Conservation (phyloP, 139 green algal species). For the Tetratostichococcus sp. region DNA sequence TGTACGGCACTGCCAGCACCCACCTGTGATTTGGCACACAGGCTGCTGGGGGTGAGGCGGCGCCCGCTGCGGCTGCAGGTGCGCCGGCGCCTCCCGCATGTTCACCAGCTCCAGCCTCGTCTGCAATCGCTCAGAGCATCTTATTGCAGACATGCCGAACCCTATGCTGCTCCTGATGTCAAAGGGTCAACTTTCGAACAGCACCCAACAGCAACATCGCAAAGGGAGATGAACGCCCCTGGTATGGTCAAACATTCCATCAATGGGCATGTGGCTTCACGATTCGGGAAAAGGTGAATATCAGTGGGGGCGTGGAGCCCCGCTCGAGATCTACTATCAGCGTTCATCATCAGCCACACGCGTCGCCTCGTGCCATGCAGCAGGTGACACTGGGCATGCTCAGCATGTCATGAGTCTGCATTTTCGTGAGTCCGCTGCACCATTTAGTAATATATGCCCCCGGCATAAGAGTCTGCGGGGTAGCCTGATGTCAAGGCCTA, state of each 20-base stretch:
- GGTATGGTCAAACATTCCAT: background rate
- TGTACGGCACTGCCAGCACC: too few species aligned
- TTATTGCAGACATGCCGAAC: too few species aligned
- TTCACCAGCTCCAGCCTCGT: slow-evolving; percentile 43
- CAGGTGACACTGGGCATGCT: too few species aligned
- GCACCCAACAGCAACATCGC: background rate
- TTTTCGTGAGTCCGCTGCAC: too few species aligned
- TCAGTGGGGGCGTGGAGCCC: background rate
- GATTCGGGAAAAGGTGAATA: background rate
- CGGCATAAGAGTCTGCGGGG: too few species aligned
- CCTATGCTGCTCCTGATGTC: too few species aligned
- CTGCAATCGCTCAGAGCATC: slow-evolving; percentile 5
- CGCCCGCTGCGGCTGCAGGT: slow-evolving; percentile 23
- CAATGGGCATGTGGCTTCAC: background rate
- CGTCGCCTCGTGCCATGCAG: background rate
- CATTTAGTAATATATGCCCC: background rate
- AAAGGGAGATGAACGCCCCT: background rate
- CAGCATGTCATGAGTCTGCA: too few species aligned
- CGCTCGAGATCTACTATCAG: slow-evolving; percentile 26
- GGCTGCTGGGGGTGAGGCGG: slow-evolving; percentile 5
- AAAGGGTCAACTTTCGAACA: background rate
- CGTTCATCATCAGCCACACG: slow-evolving; percentile 11
- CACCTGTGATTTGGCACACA: slow-evolving; percentile 35
- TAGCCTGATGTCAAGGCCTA: background rate
- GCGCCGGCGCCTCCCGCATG: slow-evolving; percentile 31